These are phyloP conservation scores for Rhizoctonia solani DNA, from an alignment of 1,284 basidiomycete genomes.

Conservation along the genomic window DNA sequence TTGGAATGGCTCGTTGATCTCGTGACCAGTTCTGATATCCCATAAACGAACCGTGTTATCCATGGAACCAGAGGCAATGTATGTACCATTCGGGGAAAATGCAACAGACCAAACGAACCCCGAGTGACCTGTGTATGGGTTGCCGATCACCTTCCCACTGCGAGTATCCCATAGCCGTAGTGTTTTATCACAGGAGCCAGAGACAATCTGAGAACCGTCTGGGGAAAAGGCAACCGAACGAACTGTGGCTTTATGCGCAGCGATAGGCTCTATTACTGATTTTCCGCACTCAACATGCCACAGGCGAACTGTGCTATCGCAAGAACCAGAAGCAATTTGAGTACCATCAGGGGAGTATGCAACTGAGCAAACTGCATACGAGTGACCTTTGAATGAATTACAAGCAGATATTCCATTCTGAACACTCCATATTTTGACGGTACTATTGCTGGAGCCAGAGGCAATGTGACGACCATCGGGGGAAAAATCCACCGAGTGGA, in stretches of 20 bases:
- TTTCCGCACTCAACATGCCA: slow-evolving; percentile 7
- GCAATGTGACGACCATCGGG: background rate
- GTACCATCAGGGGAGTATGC: slow-evolving; percentile 12
- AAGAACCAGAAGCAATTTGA: slow-evolving; percentile 6
- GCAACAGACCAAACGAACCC: too few species aligned
- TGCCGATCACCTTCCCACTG: too few species aligned
- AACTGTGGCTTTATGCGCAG: background rate
- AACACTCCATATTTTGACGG: slow-evolving; percentile 16
- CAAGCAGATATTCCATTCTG: background rate
- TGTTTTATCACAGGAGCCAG: too few species aligned
- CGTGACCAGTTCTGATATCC: background rate
- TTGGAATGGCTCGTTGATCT: background rate
- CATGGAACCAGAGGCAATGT: background rate
- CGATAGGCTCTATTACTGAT: background rate
- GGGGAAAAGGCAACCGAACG: background rate
- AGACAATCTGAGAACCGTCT: too few species aligned
- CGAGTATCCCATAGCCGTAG: too few species aligned
- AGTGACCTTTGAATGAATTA: background rate
- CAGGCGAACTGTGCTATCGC: slow-evolving; percentile 8
- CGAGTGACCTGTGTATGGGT: too few species aligned
- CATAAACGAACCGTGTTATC: background rate
- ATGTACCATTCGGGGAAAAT: background rate
- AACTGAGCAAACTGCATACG: background rate
- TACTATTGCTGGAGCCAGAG: slow-evolving; percentile 25
- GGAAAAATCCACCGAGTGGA: slow-evolving; percentile 22